Base-by-base conservation (phyloP, 345 rosid species). In the Cardamine chenopodiifolia region DNA sequence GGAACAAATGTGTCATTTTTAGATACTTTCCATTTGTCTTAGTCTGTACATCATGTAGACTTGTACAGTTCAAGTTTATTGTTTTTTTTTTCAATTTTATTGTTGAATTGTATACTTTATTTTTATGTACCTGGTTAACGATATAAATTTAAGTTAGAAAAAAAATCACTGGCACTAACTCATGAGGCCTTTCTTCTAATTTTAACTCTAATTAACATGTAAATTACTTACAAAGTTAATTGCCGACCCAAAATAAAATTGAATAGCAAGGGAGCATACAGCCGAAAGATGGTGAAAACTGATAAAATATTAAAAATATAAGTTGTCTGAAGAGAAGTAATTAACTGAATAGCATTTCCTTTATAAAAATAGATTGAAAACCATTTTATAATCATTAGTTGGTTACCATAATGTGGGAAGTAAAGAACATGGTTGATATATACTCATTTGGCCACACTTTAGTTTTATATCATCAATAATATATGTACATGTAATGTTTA, bases 351-450 rank as follows among this genome's bases (percentile, higher is more conserved):
- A 34, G 48, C 48, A 60, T 18, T 34, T 32, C 7, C 8, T 48
- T 23, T 1, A n/a, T 19, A 13, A 31, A 67, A 32, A 48, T n/a
- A n/a, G n/a, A 0, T 7, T 17, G 8, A 9, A 39, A 62, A 14
- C 20, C 11, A 40, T n/a, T 62, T 11, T 8, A 61, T 28, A 64
- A 58, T 39, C 34, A 74, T 35, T 58, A 58, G 73, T 39, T 67
- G 54, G 60, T 67, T 49, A 59, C 73, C 68, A 67, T 59, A 67
- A 59, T 61, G 37, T 67, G 78, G 68, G 62, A 67, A 68, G 39
- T 66, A 39, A 40, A 75, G 79, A 75, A 74, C 68, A 49, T 60
- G 72, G 32, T 66, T 66, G 77, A 25, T 25, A 25, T 1, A 55
- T 65, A 18, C 53, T 17, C 52, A 66, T 45, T 23, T 32, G 52